These are phyloP conservation scores for Hypericum perforatum DNA, from an alignment of 345 rosid species.

Conservation along the genomic window DNA sequence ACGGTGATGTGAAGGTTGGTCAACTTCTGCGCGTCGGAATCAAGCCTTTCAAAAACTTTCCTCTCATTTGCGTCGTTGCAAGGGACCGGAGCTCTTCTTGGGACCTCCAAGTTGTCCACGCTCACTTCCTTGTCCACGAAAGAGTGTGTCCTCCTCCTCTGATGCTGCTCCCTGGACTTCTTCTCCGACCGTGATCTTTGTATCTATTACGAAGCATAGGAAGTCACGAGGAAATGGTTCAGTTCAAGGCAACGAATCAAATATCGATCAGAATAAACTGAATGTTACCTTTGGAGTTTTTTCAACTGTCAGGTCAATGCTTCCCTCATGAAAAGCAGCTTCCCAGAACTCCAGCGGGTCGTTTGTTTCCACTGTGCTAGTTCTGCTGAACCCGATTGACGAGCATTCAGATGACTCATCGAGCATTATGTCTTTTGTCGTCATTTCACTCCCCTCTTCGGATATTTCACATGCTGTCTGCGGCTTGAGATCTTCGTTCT, in stretches of 20 bases:
- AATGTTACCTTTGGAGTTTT: too few relatives aligned
- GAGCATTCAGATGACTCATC: constrained; percentile 76
- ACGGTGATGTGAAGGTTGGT: constrained; percentile 69
- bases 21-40: constrained; percentile 82
- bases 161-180: constrained; percentile 21
- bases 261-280: too few relatives aligned
- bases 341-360: constrained; percentile 29
- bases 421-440: constrained; percentile 89
- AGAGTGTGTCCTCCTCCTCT: constrained; percentile 41
- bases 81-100: constrained; percentile 44
- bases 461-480: constrained; percentile 35
- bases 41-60: constrained; percentile 79
- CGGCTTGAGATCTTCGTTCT: constrained; percentile 20
- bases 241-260: too few relatives aligned
- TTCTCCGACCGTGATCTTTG: too few relatives aligned
- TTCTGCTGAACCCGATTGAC: constrained; percentile 21
- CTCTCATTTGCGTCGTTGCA: constrained; percentile 44
- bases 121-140: constrained; percentile 56
- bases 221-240: too few relatives aligned
- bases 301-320: too few relatives aligned
- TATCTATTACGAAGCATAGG: too few relatives aligned
- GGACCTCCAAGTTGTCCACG: constrained; percentile 66
- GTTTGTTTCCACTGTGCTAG: too few relatives aligned
- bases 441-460: constrained; percentile 44
- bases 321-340: constrained; percentile 9